Percentiles rank a stretch among this genome's conserved stretches.
Conservation (phyloP, 345 rosid genomes). For the Euphorbia lathyris region DNA sequence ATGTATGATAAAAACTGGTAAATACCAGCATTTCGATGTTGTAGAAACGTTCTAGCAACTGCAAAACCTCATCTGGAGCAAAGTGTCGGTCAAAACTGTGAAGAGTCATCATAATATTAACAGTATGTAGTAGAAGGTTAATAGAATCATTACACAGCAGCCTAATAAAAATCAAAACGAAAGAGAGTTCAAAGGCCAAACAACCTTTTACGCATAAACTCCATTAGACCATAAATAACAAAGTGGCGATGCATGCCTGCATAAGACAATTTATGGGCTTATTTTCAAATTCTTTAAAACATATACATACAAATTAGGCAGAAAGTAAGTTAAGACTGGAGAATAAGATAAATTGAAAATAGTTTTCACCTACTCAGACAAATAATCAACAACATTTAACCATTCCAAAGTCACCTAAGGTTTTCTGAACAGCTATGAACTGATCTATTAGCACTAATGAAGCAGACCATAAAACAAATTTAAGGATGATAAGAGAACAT, state of each 20-base stretch:
- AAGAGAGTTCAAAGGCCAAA: conserved; percentile 4
- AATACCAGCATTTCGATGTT: conserved; percentile 92
- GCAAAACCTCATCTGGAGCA: conserved; percentile 88
- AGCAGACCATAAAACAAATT: background rate
- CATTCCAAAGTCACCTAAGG: background rate
- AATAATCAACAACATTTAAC: background rate
- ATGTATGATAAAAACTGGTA: background rate
- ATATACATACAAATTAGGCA: background rate
- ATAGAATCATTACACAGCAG: conserved; percentile 1
- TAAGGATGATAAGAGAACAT: too few relatives aligned
- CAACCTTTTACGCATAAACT: conserved; percentile 80
- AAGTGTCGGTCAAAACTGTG: conserved; percentile 77
- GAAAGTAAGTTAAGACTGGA: background rate
- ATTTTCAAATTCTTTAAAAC: background rate
- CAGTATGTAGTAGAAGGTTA: background rate
- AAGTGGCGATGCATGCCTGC: conserved; percentile 95
- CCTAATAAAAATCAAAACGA: background rate
- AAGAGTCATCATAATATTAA: conserved; percentile 13
- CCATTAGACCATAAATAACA: conserved; percentile 91
- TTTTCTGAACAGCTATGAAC: background rate
- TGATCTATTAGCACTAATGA: background rate
- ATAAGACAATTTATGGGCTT: conserved; percentile 5
- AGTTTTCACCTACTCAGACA: background rate
- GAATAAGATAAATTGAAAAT: background rate
- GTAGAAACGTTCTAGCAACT: conserved; percentile 87